phyloP scores from a whole-genome alignment of 1,284 basidiomycete species.

The Cutaneotrichosporon curvatum region DNA sequence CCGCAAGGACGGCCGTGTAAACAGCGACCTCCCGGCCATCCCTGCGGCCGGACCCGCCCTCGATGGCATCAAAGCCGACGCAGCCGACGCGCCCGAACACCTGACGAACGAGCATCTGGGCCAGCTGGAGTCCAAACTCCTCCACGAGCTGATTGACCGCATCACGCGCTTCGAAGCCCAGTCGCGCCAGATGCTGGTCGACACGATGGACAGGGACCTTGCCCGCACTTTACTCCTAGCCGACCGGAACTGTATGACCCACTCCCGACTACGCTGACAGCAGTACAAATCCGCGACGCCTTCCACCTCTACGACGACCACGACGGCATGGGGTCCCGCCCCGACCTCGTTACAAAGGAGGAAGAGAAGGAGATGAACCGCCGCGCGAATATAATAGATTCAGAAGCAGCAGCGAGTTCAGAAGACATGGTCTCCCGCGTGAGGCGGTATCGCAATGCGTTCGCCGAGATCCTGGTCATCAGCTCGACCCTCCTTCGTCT shows the following conservation, averaged over 20 bases:
- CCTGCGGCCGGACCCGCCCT: too few relatives aligned
- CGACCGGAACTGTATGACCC: slow-evolving; percentile 30
- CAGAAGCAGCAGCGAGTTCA: neutral
- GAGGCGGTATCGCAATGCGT: slow-evolving; percentile 39
- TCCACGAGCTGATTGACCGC: slow-evolving; percentile 26
- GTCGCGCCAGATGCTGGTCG: slow-evolving; percentile 36
- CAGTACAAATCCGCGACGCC: slow-evolving; percentile 38
- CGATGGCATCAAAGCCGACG: too few relatives aligned
- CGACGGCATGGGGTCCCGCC: neutral
- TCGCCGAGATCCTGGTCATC: slow-evolving; percentile 43
- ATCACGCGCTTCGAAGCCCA: slow-evolving; percentile 35
- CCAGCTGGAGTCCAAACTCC: neutral
- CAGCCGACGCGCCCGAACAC: too few relatives aligned
- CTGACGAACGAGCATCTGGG: too few relatives aligned
- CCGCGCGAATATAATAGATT: slow-evolving; percentile 6
- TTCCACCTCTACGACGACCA: slow-evolving; percentile 8
- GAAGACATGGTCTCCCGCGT: slow-evolving; percentile 29
- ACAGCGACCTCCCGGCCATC: too few relatives aligned
- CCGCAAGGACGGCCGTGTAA: too few relatives aligned
- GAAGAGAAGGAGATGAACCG: neutral
- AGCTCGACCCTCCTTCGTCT: slow-evolving; percentile 41
- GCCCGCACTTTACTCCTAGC: slow-evolving; percentile 36
- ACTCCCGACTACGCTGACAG: neutral
- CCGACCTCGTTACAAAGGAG: neutral
- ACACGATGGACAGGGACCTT: slow-evolving; percentile 36